Evolutionary conservation across 495 filamentous ascomycete genomes (phyloP).

Genomic region (Choiromyces venosus): DNA sequence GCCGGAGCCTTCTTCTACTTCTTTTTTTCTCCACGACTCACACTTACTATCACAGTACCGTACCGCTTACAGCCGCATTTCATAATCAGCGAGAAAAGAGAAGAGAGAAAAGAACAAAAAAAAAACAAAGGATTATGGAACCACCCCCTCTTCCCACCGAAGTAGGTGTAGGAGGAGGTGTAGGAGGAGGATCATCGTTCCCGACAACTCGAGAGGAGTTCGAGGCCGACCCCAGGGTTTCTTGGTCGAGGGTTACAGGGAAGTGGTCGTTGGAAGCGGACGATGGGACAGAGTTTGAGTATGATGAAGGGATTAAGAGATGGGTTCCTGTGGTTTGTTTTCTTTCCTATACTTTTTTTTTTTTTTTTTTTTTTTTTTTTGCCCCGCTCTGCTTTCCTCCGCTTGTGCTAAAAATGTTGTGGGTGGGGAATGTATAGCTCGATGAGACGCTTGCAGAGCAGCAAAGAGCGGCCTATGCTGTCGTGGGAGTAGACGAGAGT

Average conservation of each 20-base stretch:
- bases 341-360: slow-evolving; percentile 2
- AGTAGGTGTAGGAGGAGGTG: neutral
- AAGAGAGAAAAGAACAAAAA: too few species aligned
- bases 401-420: slow-evolving; percentile 1
- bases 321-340: slow-evolving; percentile 69
- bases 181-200: slow-evolving; percentile 47
- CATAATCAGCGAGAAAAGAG: too few species aligned
- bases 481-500: slow-evolving; percentile 60
- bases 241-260: slow-evolving; percentile 71
- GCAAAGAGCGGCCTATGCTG: slow-evolving; percentile 70
- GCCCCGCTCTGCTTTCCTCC: neutral
- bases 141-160: neutral
- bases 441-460: slow-evolving; percentile 74
- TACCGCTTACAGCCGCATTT: neutral
- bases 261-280: slow-evolving; percentile 81
- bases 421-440: slow-evolving; percentile 48
- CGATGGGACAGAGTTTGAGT: slow-evolving; percentile 80
- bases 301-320: slow-evolving; percentile 61
- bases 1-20: neutral
- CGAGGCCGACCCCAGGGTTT: slow-evolving; percentile 74
- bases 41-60: neutral
- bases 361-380: slow-evolving; percentile 16
- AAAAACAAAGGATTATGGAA: neutral
- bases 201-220: slow-evolving; percentile 71
- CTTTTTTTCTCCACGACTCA: neutral